phyloP scores from a whole-genome alignment of 2,329 filamentous ascomycete species.

The Helotiales sp. region DNA sequence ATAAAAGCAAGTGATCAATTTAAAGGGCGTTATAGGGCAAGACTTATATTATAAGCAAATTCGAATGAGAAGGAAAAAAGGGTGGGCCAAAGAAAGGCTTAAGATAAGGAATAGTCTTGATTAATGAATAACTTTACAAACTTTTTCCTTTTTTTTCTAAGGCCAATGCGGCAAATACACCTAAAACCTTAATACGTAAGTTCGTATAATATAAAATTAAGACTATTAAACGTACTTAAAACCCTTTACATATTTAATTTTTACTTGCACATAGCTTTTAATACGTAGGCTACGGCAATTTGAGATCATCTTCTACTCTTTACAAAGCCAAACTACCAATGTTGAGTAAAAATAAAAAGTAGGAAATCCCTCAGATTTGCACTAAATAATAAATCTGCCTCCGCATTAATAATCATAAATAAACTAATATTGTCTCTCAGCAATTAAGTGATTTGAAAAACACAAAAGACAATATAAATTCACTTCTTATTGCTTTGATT shows the following conservation, averaged over 20 bases:
- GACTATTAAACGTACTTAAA: background rate
- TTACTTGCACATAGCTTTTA: background rate
- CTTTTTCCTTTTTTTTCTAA: too few relatives aligned
- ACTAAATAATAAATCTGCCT: too few relatives aligned
- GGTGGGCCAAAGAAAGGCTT: background rate
- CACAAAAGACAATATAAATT: background rate
- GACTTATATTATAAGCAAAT: conserved; percentile 14
- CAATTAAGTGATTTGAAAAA: background rate
- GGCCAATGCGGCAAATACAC: too few relatives aligned
- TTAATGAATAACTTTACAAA: too few relatives aligned
- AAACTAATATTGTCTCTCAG: background rate
- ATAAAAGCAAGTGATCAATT: conserved; percentile 13
- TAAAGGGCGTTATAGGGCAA: conserved; percentile 20
- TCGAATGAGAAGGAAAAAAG: background rate
- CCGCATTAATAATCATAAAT: background rate
- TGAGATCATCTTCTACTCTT: background rate
- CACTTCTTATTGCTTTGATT: background rate
- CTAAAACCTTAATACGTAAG: too few relatives aligned
- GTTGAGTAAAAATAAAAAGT: background rate
- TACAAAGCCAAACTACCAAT: background rate
- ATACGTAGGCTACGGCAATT: background rate
- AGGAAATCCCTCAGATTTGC: too few relatives aligned
- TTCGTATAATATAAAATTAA: background rate
- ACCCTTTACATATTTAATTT: background rate
- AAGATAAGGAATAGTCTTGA: too few relatives aligned